These are phyloP conservation scores for Ceratocystis ficicola DNA, from an alignment of 2,329 filamentous ascomycete species.

Conservation along the genomic window DNA sequence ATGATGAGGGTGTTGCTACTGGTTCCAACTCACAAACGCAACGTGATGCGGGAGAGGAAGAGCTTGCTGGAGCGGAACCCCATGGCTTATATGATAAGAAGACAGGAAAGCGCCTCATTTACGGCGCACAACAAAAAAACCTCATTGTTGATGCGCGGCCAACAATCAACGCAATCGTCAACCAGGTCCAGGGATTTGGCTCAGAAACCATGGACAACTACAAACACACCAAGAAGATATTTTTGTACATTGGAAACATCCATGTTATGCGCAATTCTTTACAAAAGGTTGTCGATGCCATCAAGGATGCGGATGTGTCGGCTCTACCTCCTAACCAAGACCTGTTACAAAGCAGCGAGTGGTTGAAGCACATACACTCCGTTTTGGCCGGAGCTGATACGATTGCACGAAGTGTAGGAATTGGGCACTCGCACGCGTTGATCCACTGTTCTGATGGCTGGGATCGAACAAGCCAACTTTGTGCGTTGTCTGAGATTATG, in stretches of 20 bases:
- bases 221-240: constrained; percentile 78
- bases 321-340: constrained; percentile 72
- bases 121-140: constrained; percentile 86
- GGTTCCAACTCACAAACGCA: not conserved
- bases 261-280: constrained; percentile 94
- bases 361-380: constrained; percentile 78
- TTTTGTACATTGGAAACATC: constrained; percentile 94
- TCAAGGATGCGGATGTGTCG: constrained; percentile 86
- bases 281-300: constrained; percentile 69
- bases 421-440: constrained; percentile 85
- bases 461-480: constrained; percentile 93
- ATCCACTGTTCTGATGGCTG: constrained; percentile 98
- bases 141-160: constrained; percentile 92
- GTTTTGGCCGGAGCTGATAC: constrained; percentile 74
- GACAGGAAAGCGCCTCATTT: constrained; percentile 54
- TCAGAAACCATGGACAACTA: constrained; percentile 99
- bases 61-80: constrained; percentile 25
- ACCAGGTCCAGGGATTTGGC: constrained; percentile 83
- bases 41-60: constrained; percentile 1
- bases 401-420: constrained; percentile 76
- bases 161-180: constrained; percentile 85
- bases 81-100: constrained; percentile 42
- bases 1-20: not conserved
- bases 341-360: constrained; percentile 67
- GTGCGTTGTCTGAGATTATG: constrained; percentile 81